Conservation (phyloP, 495 filamentous ascomycete genomes). For the Penicillium longicatenatum region DNA sequence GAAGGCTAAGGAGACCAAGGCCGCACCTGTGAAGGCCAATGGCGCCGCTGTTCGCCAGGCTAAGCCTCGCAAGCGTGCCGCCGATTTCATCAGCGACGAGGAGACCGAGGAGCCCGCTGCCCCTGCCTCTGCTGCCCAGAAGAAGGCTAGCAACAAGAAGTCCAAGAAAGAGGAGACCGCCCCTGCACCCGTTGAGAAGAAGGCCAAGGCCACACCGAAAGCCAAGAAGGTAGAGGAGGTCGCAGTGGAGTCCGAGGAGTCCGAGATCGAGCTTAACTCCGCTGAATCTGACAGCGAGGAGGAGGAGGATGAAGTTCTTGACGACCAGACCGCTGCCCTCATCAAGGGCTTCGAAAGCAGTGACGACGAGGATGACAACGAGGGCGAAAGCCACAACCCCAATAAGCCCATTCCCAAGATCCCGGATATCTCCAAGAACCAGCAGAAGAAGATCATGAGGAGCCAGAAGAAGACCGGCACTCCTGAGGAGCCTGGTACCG, state of each 20-base stretch:
- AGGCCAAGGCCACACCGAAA: constrained; percentile 34
- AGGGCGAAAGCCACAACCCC: constrained; percentile 55
- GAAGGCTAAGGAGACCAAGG: constrained; percentile 27
- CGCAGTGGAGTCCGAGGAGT: constrained; percentile 34
- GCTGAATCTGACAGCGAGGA: constrained; percentile 31
- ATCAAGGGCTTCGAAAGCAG: constrained; percentile 83
- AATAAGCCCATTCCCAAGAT: constrained; percentile 58
- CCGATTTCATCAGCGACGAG: constrained; percentile 52
- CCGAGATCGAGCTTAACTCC: constrained; percentile 25
- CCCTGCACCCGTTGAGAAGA: constrained; percentile 33
- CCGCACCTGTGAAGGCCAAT: constrained; percentile 36
- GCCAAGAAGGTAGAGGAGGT: constrained; percentile 34
- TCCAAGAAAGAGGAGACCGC: constrained; percentile 41
- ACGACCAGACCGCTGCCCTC: constrained; percentile 70
- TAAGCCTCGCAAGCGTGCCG: constrained; percentile 57
- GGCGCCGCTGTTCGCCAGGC: constrained; percentile 37
- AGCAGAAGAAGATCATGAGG: constrained; percentile 59
- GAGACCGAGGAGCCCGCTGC: constrained; percentile 35
- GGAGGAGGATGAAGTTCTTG: constrained; percentile 49
- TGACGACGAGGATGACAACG: constrained; percentile 59
- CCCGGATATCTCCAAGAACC: constrained; percentile 61
- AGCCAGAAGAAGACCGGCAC: constrained; percentile 41
- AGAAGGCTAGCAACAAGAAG: constrained; percentile 39
- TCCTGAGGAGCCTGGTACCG: constrained; percentile 65
- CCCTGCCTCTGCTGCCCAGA: constrained; percentile 20